Percentiles rank a stretch among this genome's conserved stretches.
These are phyloP conservation scores for Cladophialophora carrionii DNA, from an alignment of 2,329 filamentous ascomycete species.

Conservation along the genomic window DNA sequence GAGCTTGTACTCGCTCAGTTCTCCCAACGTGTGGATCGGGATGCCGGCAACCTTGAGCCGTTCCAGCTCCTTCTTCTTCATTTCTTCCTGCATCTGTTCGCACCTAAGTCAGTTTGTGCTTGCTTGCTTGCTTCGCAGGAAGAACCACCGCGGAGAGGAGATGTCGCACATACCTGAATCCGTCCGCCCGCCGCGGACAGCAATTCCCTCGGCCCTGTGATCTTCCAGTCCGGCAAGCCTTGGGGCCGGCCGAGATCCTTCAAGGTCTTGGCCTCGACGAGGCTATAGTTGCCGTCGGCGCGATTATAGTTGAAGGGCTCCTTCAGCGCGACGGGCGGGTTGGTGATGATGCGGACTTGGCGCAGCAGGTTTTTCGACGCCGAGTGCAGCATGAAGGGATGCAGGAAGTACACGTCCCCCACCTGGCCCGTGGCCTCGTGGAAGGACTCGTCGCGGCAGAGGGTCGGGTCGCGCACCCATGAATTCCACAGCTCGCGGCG, in stretches of 20 bases:
- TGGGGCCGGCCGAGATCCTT: constrained; percentile 52
- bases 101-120: neutral
- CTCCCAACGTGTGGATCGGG: constrained; percentile 14
- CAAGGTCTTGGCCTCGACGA: constrained; percentile 59
- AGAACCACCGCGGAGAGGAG: too few species aligned
- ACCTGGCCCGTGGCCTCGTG: constrained; percentile 57
- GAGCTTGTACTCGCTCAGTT: constrained; percentile 2
- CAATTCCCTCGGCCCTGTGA: constrained; percentile 49
- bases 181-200: constrained; percentile 47
- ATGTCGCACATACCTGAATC: constrained; percentile 18
- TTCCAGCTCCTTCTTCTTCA: constrained; percentile 16
- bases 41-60: constrained; percentile 13
- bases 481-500: constrained; percentile 15
- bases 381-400: constrained; percentile 60
- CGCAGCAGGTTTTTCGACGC: constrained; percentile 50
- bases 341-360: constrained; percentile 57
- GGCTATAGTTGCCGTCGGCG: constrained; percentile 52
- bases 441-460: constrained; percentile 46
- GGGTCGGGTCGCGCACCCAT: constrained; percentile 1
- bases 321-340: constrained; percentile 57
- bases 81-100: constrained; percentile 18
- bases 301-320: constrained; percentile 57
- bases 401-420: constrained; percentile 59
- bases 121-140: too few species aligned
- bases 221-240: constrained; percentile 54